Percentiles rank a stretch among this genome's conserved stretches.
phyloP scores from a whole-genome alignment of 495 filamentous ascomycete genomes.

The Aspergillus bertholletiae region DNA sequence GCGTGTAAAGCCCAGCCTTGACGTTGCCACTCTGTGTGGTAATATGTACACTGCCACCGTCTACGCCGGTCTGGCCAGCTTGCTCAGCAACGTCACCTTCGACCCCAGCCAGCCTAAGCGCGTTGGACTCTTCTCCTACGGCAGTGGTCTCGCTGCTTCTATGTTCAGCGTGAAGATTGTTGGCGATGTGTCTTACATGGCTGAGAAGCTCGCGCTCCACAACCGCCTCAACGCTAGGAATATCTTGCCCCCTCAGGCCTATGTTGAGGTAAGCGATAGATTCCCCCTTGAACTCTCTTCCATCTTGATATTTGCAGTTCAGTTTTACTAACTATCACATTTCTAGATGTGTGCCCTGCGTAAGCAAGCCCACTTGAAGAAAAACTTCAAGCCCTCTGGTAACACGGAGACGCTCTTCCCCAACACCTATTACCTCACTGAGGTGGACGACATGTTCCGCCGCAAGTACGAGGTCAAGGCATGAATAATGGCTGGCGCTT shows the following conservation, averaged over 20 bases:
- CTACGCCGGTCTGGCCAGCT: slow-evolving; percentile 76
- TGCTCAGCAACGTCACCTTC: slow-evolving; percentile 70
- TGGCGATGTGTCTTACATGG: slow-evolving; percentile 71
- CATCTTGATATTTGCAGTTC: not conserved
- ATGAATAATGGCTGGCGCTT: slow-evolving; percentile 41
- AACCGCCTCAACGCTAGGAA: slow-evolving; percentile 68
- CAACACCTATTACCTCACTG: slow-evolving; percentile 85
- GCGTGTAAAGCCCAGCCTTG: slow-evolving; percentile 78
- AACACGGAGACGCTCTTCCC: slow-evolving; percentile 69
- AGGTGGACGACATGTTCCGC: slow-evolving; percentile 94
- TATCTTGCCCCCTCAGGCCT: slow-evolving; percentile 75
- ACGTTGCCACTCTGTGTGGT: slow-evolving; percentile 90
- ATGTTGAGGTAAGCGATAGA: slow-evolving; percentile 69
- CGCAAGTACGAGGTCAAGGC: slow-evolving; percentile 83
- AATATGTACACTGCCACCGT: slow-evolving; percentile 99
- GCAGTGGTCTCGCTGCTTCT: slow-evolving; percentile 83
- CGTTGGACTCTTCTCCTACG: slow-evolving; percentile 91
- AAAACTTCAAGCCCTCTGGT: slow-evolving; percentile 78
- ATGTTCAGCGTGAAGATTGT: slow-evolving; percentile 85
- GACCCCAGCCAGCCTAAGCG: slow-evolving; percentile 77
- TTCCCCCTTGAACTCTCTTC: not conserved
- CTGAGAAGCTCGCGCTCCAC: slow-evolving; percentile 76
- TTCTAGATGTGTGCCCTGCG: slow-evolving; percentile 87
- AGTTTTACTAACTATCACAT: slow-evolving; percentile 8
- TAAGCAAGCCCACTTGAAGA: slow-evolving; percentile 91